These are phyloP conservation scores for Acorus calamus DNA, from an alignment of 106 monocot genomes.

Conservation along the genomic window DNA sequence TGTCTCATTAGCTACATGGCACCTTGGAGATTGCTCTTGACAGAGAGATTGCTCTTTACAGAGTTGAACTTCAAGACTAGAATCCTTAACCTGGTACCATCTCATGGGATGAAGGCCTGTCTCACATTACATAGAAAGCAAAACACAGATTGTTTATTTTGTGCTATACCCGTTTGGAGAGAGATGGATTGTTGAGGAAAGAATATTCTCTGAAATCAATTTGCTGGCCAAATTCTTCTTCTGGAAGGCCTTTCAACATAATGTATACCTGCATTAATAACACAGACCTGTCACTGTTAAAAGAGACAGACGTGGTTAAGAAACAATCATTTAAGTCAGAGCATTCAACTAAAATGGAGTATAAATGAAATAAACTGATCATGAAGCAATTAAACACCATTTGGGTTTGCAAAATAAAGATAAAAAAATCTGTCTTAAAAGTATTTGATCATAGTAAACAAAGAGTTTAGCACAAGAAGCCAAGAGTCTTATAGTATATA, in stretches of 20 bases:
- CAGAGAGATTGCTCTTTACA: constrained; percentile 50
- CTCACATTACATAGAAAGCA: neutral
- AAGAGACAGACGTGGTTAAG: too few relatives aligned
- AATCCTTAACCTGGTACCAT: constrained; percentile 55
- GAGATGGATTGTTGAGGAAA: constrained; percentile 66
- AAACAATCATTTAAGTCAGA: too few relatives aligned
- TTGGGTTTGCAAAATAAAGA: too few relatives aligned
- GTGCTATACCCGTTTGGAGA: constrained; percentile 42
- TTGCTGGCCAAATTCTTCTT: constrained; percentile 62
- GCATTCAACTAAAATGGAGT: too few relatives aligned
- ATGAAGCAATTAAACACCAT: too few relatives aligned
- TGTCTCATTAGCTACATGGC: constrained; percentile 24
- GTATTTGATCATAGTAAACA: too few relatives aligned
- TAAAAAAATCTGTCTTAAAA: too few relatives aligned
- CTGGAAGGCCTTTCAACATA: constrained; percentile 51
- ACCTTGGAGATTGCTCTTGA: constrained; percentile 27
- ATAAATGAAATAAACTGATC: too few relatives aligned
- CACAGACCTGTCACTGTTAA: neutral
- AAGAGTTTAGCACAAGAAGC: too few relatives aligned
- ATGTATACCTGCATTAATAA: constrained; percentile 41
- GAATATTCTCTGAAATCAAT: constrained; percentile 89
- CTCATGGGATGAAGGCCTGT: neutral
- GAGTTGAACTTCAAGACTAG: constrained; percentile 54
- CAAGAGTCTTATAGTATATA: too few relatives aligned
- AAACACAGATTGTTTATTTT: neutral